Conservation (phyloP, 2,329 filamentous ascomycete species). For the Neophaeococcomyces aloes region DNA sequence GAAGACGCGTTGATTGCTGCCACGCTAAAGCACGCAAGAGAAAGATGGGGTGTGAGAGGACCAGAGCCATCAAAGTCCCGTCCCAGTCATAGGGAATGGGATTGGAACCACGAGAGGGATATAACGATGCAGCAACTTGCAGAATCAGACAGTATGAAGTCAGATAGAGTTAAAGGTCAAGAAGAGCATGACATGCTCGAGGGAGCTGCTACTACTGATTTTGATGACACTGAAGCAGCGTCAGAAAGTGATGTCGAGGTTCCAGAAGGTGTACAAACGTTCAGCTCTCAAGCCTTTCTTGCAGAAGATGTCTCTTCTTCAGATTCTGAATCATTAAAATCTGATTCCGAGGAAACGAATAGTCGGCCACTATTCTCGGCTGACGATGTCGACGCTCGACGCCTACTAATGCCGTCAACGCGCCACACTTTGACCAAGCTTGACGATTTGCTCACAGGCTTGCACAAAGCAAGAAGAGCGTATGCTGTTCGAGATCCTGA, state of each 20-base stretch:
- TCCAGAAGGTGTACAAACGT: slow-evolving; percentile 6
- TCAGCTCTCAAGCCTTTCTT: slow-evolving; percentile 11
- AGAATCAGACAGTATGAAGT: background rate
- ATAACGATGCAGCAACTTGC: background rate
- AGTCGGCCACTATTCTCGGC: slow-evolving; percentile 47
- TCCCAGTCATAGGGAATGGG: background rate
- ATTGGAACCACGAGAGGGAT: slow-evolving; percentile 1
- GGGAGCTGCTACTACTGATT: background rate
- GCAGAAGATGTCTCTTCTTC: slow-evolving; percentile 2
- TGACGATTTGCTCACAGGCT: slow-evolving; percentile 56
- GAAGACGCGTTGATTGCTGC: slow-evolving; percentile 60
- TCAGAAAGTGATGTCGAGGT: background rate
- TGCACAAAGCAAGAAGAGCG: slow-evolving; percentile 57
- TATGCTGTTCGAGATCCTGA: slow-evolving; percentile 25
- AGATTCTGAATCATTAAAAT: background rate
- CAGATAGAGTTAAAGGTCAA: background rate
- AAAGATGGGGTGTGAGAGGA: slow-evolving; percentile 35
- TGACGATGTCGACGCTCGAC: slow-evolving; percentile 59
- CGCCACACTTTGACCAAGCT: slow-evolving; percentile 60
- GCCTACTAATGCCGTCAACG: slow-evolving; percentile 56
- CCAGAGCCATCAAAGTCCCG: background rate
- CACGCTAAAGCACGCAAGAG: slow-evolving; percentile 57
- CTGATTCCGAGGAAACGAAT: background rate
- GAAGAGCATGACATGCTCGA: background rate
- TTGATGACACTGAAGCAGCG: background rate